A percentile compares a stretch with the other conserved stretches of the same genome.
These are phyloP conservation scores for Triticum turgidum DNA, from an alignment of 176 grass and related monocot species.

Conservation along the genomic window DNA sequence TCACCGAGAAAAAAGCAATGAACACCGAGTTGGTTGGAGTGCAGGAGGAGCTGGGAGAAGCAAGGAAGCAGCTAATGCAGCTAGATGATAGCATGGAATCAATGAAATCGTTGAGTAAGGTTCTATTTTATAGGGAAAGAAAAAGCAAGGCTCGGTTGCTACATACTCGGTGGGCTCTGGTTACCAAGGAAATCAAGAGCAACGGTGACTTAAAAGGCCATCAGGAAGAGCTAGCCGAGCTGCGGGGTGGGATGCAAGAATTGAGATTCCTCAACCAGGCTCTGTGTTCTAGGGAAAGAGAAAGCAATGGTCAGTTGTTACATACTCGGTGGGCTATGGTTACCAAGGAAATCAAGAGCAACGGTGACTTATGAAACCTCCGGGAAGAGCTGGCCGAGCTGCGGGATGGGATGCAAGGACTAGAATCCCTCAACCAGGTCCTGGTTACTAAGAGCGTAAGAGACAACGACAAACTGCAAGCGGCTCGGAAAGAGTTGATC, in stretches of 20 bases:
- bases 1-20: too few relatives aligned
- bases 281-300: background rate
- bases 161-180: background rate
- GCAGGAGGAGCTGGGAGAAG: background rate
- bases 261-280: background rate
- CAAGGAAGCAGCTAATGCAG: background rate
- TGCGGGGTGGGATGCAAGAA: background rate
- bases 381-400: background rate
- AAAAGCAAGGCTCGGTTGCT: background rate
- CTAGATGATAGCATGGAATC: background rate
- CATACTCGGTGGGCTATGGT: background rate
- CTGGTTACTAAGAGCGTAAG: background rate
- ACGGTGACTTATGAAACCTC: background rate
- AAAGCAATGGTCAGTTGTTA: background rate
- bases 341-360: background rate
- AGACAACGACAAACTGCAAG: background rate
- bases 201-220: background rate
- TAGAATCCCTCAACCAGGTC: background rate
- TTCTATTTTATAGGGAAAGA: background rate
- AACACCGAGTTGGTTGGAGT: too few relatives aligned
- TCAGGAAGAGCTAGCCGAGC: background rate
- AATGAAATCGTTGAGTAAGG: background rate
- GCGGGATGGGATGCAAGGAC: background rate
- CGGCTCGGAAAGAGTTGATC: background rate
- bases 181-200: background rate